Base-by-base conservation (phyloP, 2,329 filamentous ascomycete species). In the Dactylellina leptospora region DNA sequence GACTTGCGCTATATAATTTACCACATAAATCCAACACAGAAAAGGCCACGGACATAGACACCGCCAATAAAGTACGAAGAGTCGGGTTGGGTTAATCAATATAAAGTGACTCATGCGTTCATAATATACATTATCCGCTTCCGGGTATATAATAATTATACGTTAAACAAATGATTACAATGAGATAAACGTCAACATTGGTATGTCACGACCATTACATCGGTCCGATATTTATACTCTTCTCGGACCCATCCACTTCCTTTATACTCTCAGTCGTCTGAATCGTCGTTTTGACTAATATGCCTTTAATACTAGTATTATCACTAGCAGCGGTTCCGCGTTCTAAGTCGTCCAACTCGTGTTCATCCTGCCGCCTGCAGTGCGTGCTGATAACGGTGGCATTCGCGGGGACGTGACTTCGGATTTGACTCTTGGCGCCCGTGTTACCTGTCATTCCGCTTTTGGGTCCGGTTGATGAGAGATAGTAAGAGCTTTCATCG, bases 211-310 rank as follows among this genome's bases (percentile, higher is more conserved):
- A n/a, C n/a, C n/a, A n/a, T n/a, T n/a, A n/a, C 50, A 64, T 18
- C 56, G 0, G 28, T n/a, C 51, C 61, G 16, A 44, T 33, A 10
- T 51, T 47, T 23, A 64, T 64, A 44, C 61, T 64, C 45, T 68
- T 68, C 45, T 68, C 62, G 9, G 62, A 68, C 45, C 54, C 62
- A n/a, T 68, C 62, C 0, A 53, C 45, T 8, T 68, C 62, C 13
- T 59, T 44, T 59, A 68, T 56, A 54, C 62, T 68, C 62, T 68
- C 62, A n/a, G 20, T 68, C 2, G 62, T 68, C 27, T 68, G 62
- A 36, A 68, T 68, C 25, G 62, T 68, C 11, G 62, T 68, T 45
- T 68, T 68, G 1, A 68, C 62, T 25, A 68, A 36, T 2, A 68
- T 68, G 0, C 62, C 62, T 25, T 59, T 68, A 8, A 68, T 47